Base-by-base conservation (phyloP, 805 yeast genomes). In the Torulaspora indica region DNA sequence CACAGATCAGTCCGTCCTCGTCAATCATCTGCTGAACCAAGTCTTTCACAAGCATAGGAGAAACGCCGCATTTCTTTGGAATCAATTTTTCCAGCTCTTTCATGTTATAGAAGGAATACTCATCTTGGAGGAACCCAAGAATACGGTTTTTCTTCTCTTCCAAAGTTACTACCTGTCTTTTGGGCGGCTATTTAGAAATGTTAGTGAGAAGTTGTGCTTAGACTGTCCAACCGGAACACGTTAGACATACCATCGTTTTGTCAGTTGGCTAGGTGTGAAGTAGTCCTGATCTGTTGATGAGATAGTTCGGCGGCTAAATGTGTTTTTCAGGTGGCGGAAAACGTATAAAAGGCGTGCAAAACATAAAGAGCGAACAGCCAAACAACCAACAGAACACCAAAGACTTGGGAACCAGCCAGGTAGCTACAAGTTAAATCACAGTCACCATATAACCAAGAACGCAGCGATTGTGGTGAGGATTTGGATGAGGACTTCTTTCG, bases 21-120 rank as follows among this genome's bases (percentile, higher is more conserved):
- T 76, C 80, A 8, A 75, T 54, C 45, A 78, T 65, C 3, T 57
- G 50, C 33, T 73, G 74, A 8, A 78, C 51, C 1, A 77, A 49
- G 8, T 74, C 79, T 52, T 78, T 78, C 32, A 78, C 75, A 40
- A 75, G 73, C 76, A 77, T 76, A 0, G 77, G 55, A n/a, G 75
- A 69, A 5, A 78, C 69, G 0, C 79, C 79, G 33, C 56, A 60
- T 37, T 62, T 63, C 40, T 74, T 75, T 2, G 77, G 67, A 1
- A 70, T 78, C 8, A 57, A 49, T 3, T 70, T 57, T 54, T 78
- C 82, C 9, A 78, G 50, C 42, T 78, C 83, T 48, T 78, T 77
- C 41, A 76, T 65, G 43, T 64, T 72, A 49, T 72, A 76, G 42
- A 74, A 67, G 0, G 66, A 54, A 46, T 72, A 76, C 2, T 63